phyloP scores from a whole-genome alignment of 2,329 filamentous ascomycete genomes.

The Colletotrichum sp. region DNA sequence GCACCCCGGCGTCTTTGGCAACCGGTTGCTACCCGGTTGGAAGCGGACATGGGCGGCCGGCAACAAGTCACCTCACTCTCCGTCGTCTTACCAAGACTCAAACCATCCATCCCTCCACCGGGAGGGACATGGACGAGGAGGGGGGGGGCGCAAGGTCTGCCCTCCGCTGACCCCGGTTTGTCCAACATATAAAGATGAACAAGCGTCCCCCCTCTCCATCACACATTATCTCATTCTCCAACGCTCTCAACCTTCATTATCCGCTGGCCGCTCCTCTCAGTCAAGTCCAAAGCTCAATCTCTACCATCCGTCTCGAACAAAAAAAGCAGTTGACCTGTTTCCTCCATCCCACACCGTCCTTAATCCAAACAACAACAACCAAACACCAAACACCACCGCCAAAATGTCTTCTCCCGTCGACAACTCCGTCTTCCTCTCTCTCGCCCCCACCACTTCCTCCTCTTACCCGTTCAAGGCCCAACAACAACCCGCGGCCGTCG shows the following conservation, averaged over 20 bases:
- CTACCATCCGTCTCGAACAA: background rate
- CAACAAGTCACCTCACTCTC: background rate
- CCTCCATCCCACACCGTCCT: background rate
- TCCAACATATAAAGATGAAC: slow-evolving; percentile 14
- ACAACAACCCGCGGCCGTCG: slow-evolving; percentile 33
- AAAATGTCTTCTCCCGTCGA: slow-evolving; percentile 22
- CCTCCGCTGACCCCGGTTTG: background rate
- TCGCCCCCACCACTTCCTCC: slow-evolving; percentile 63
- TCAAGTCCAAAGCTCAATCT: background rate
- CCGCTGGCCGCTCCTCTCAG: background rate
- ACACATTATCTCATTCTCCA: background rate
- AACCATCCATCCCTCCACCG: background rate
- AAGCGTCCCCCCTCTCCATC: background rate
- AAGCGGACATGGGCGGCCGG: background rate
- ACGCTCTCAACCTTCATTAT: background rate
- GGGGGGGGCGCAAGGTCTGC: background rate
- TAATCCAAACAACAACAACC: background rate
- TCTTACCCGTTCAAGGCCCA: slow-evolving; percentile 52
- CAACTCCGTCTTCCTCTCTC: slow-evolving; percentile 52
- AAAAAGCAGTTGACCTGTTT: slow-evolving; percentile 13
- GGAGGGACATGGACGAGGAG: background rate
- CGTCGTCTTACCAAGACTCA: background rate
- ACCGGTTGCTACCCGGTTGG: background rate
- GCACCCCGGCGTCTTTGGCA: background rate
- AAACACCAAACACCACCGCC: background rate